Evolutionary conservation across 2,329 filamentous ascomycete species (phyloP).

Genomic region (Curvularia lunata): DNA sequence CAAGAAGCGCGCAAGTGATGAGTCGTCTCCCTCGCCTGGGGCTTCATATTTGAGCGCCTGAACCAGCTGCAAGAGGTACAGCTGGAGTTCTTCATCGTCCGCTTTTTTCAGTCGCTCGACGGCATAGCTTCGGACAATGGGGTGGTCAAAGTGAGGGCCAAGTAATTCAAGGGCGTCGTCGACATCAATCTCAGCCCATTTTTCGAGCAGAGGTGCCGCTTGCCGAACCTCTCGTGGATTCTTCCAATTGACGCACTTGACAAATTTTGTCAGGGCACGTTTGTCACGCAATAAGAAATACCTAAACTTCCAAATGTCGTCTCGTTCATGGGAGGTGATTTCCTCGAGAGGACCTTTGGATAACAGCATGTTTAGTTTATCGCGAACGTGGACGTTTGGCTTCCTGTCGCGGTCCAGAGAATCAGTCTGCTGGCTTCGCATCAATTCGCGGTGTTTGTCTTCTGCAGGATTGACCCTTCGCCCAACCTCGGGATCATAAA

Average conservation of each 20-base stretch:
- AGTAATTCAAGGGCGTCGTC: conserved; percentile 95
- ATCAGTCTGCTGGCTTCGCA: conserved; percentile 91
- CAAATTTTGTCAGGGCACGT: conserved; percentile 85
- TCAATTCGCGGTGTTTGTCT: conserved; percentile 88
- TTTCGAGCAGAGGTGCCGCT: conserved; percentile 85
- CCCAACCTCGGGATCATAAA: conserved; percentile 93
- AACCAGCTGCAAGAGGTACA: conserved; percentile 92
- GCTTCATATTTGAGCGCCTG: conserved; percentile 82
- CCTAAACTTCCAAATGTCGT: conserved; percentile 95
- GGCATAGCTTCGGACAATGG: conserved; percentile 87
- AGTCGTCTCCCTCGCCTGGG: conserved; percentile 70
- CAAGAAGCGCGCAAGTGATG: conserved; percentile 86
- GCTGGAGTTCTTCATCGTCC: conserved; percentile 86
- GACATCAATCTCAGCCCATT: conserved; percentile 96
- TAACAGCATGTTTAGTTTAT: conserved; percentile 90
- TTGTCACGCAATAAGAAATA: conserved; percentile 95
- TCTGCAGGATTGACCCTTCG: conserved; percentile 92
- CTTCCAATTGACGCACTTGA: conserved; percentile 96
- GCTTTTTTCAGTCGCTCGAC: conserved; percentile 90
- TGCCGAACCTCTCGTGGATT: conserved; percentile 85
- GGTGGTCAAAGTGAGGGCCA: conserved; percentile 88
- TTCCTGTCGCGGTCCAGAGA: conserved; percentile 94
- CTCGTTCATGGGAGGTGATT: conserved; percentile 88
- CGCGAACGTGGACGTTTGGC: conserved; percentile 92
- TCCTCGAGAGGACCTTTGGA: conserved; percentile 91